These are phyloP conservation scores for Austroboletus eburneus DNA, from an alignment of 768 basidiomycete genomes.

Conservation along the genomic window DNA sequence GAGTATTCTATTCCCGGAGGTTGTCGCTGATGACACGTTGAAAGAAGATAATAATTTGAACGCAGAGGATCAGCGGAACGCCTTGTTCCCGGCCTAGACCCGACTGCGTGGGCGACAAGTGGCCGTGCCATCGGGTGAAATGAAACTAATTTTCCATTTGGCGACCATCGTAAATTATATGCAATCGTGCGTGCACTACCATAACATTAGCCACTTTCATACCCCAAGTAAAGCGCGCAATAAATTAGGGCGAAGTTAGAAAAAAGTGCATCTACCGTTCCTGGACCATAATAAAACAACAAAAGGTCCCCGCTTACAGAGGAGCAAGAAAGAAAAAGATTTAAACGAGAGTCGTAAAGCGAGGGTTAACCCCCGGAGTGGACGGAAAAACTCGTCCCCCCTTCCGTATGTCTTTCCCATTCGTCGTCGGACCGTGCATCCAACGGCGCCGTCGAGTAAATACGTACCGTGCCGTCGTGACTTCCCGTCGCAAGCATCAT, in stretches of 20 bases:
- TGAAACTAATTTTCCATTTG: constrained; percentile 8
- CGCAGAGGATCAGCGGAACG: background rate
- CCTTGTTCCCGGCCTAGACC: constrained; percentile 1
- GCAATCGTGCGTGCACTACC: constrained; percentile 15
- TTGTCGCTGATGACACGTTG: constrained; percentile 19
- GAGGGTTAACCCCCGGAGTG: constrained; percentile 24
- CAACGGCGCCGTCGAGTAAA: constrained; percentile 54
- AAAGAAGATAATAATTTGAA: constrained; percentile 1
- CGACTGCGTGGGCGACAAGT: background rate
- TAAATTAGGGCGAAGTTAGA: no score
- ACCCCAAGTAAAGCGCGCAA: constrained; percentile 14
- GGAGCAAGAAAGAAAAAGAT: background rate
- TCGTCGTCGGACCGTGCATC: constrained; percentile 22
- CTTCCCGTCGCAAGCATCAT: constrained; percentile 67
- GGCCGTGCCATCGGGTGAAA: constrained; percentile 1
- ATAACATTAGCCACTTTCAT: constrained; percentile 26
- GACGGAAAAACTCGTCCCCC: constrained; percentile 22
- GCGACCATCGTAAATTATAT: constrained; percentile 17
- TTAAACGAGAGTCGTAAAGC: constrained; percentile 3
- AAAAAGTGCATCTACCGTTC: constrained; percentile 1
- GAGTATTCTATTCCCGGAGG: constrained; percentile 10
- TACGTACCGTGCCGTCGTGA: constrained; percentile 69
- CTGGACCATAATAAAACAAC: constrained; percentile 13
- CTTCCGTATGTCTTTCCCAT: constrained; percentile 25
- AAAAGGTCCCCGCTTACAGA: constrained; percentile 3